Base-by-base conservation (phyloP, 106 monocot genomes). In the Apostasia shenzhenica region DNA sequence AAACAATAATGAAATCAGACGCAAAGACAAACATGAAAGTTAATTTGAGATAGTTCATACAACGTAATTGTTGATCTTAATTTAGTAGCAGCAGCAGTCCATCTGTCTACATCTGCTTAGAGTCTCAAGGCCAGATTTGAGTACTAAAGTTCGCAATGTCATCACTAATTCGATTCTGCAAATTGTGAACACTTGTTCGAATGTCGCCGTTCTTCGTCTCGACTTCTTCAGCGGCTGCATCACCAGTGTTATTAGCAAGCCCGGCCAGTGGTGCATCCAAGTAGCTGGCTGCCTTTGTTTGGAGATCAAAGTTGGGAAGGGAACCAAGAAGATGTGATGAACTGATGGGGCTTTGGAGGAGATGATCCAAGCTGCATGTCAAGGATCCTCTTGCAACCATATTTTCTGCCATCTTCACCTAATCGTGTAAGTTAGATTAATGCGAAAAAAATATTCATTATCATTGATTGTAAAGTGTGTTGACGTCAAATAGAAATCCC, bases 341-440 rank as follows among this genome's bases (percentile, higher is more conserved):
- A 12, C 76, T 67, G 0, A 77, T 69, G 13, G 75, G 74, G 82
- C 60, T 82, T 70, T 90, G 93, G 44, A 94, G 80, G 54, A 95
- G 75, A 73, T 84, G 79, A 56, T 86, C 89, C 2, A 92, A 54
- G 56, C 89, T 80, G 52, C 81, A 89, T 56, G 85, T 75, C 42
- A 91, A 55, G 1, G 92, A 74, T 2, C 92, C 89, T 75, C 92
- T 82, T 1, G 95, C 46, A 8, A 95, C 84, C 83, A 89, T 8
- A 52, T 97, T 89, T 82, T 97, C 95, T 14, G 95, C 95, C 89
- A 97, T 80, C 75, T 97, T 97, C 56, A 97, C 92, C 95, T 97
- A 54, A 69, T 26, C 26, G 26, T 0, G 26, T 26, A 26, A 26
- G 26, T 26, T 26, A 26, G 26, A 26, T 26, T 26, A 26, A 26